A percentile compares a stretch with the other conserved stretches of the same genome.
These are phyloP conservation scores for Pistacia vera DNA, from an alignment of 345 rosid species.

Conservation along the genomic window DNA sequence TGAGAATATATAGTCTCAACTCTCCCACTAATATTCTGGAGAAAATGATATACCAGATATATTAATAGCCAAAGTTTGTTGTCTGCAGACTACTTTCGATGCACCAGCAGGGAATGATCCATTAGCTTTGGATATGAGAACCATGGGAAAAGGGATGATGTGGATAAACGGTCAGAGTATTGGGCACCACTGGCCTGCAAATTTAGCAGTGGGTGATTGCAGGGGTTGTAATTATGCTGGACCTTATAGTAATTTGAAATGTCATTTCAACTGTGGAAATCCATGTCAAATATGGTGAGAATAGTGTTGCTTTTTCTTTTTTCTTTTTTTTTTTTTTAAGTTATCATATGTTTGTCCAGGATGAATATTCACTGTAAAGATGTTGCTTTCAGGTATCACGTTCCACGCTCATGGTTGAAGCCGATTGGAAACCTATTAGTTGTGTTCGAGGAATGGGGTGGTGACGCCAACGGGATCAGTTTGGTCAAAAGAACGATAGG, in stretches of 20 bases:
- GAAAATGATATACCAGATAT: background rate
- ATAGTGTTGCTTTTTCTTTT: slow-evolving; percentile 2
- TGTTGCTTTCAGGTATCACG: slow-evolving; percentile 67
- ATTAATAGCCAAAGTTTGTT: background rate
- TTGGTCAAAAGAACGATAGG: slow-evolving; percentile 61
- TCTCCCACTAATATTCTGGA: background rate
- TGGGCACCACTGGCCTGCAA: slow-evolving; percentile 86
- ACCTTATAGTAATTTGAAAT: slow-evolving; percentile 47
- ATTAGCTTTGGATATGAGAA: slow-evolving; percentile 77
- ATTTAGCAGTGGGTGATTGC: slow-evolving; percentile 69
- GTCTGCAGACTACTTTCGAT: slow-evolving; percentile 59
- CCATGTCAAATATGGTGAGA: slow-evolving; percentile 80
- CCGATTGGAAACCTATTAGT: slow-evolving; percentile 65
- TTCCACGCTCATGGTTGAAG: slow-evolving; percentile 84
- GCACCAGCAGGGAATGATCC: slow-evolving; percentile 73
- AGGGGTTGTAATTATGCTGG: slow-evolving; percentile 77
- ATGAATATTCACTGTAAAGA: background rate
- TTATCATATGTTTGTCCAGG: background rate
- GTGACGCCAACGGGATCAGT: slow-evolving; percentile 72
- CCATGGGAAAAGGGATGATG: slow-evolving; percentile 81
- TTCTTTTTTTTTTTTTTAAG: background rate
- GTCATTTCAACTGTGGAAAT: slow-evolving; percentile 65
- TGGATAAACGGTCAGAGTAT: slow-evolving; percentile 89
- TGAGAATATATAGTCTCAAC: slow-evolving; percentile 22
- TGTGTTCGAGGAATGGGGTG: slow-evolving; percentile 89